Conservation (phyloP, 2,329 filamentous ascomycete genomes). For the Sporothrix protearum region DNA sequence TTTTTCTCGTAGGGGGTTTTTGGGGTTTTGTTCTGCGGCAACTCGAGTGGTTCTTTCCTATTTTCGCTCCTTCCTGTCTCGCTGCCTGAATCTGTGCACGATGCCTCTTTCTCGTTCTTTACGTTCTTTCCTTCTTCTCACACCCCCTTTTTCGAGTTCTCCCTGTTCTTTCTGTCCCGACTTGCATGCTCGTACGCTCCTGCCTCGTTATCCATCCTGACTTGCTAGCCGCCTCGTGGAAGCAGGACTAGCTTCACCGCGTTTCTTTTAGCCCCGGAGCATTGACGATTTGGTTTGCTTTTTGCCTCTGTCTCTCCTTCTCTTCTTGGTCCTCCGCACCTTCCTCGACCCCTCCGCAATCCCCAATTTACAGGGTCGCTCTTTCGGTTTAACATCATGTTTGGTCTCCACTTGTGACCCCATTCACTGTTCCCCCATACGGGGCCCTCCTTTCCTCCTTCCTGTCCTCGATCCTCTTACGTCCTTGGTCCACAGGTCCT, state of each 20-base stretch:
- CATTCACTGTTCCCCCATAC: constrained; percentile 14
- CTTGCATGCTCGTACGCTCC: neutral
- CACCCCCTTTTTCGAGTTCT: neutral
- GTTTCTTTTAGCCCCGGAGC: neutral
- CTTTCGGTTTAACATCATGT: constrained; percentile 19
- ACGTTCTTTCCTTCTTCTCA: neutral
- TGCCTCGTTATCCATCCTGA: neutral
- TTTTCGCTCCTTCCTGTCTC: neutral
- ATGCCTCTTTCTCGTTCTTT: neutral
- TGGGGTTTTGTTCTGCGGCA: neutral
- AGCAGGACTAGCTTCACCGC: neutral
- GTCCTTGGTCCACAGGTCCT: neutral
- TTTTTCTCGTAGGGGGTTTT: neutral
- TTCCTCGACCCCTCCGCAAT: constrained; percentile 18
- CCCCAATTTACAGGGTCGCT: constrained; percentile 19
- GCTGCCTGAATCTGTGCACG: neutral
- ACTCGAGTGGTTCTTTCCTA: neutral
- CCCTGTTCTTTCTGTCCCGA: neutral
- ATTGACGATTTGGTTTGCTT: constrained; percentile 2
- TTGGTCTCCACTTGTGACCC: constrained; percentile 18
- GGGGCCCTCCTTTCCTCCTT: neutral
- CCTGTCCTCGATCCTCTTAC: neutral
- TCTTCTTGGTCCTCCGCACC: neutral
- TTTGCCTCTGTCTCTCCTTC: neutral
- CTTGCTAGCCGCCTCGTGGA: neutral